These are phyloP conservation scores for Xylariaceae sp. DNA, from an alignment of 2,329 filamentous ascomycete genomes.

Conservation along the genomic window DNA sequence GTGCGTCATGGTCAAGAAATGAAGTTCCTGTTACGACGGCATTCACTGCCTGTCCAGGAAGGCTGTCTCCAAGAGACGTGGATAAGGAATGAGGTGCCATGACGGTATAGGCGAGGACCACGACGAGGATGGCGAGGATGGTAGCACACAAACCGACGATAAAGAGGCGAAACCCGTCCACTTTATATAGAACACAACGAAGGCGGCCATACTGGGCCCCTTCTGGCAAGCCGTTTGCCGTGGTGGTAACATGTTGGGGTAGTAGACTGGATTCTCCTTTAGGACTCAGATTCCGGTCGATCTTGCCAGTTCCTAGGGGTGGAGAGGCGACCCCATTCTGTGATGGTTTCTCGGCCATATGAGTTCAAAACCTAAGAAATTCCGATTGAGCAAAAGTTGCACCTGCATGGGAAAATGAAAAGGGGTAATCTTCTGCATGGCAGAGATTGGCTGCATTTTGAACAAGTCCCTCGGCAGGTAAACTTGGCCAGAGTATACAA, in stretches of 20 bases:
- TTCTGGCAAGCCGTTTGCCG: constrained; percentile 4
- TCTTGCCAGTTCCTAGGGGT: background rate
- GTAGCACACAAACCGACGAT: constrained; percentile 17
- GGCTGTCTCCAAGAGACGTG: background rate
- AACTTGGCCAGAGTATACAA: no score
- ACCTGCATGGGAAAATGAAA: no score
- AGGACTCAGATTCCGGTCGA: background rate
- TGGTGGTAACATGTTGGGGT: constrained; percentile 2
- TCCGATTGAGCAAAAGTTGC: no score
- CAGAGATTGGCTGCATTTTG: no score
- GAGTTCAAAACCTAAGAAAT: no score
- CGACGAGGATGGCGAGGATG: constrained; percentile 16
- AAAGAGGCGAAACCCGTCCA: constrained; percentile 17
- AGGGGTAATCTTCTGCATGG: no score
- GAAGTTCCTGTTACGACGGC: constrained; percentile 18
- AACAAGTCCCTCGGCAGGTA: no score
- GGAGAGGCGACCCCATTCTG: constrained; percentile 7
- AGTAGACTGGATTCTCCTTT: background rate
- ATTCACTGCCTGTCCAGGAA: background rate
- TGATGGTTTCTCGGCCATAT: no score
- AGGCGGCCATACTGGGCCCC: constrained; percentile 1
- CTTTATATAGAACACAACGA: constrained; percentile 3
- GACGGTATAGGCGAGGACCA: constrained; percentile 12
- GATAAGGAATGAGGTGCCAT: constrained; percentile 5
- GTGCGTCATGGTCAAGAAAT: constrained; percentile 26